Evolutionary conservation across 306 rosid species (phyloP).

Genomic region (Rosa rugosa): DNA sequence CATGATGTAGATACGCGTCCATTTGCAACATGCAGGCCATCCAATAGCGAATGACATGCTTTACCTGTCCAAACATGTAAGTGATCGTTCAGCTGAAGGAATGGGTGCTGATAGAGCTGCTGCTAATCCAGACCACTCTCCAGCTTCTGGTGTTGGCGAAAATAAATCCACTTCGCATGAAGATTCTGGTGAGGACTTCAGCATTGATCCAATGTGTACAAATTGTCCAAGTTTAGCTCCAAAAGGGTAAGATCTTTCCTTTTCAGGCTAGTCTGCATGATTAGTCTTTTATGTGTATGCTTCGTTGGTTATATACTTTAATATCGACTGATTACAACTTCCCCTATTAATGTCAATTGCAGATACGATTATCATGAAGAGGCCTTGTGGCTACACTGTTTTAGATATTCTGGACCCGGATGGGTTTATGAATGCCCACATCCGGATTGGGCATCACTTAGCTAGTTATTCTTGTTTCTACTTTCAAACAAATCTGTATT

Average conservation of each 20-base stretch:
- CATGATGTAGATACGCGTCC: constrained; percentile 77
- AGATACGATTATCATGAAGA: constrained; percentile 69
- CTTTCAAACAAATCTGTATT: background rate
- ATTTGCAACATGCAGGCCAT: constrained; percentile 71
- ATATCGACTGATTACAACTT: background rate
- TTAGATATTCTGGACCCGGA: constrained; percentile 72
- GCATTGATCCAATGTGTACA: constrained; percentile 81
- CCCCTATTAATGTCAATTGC: constrained; percentile 21
- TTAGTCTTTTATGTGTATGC: background rate
- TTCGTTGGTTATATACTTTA: background rate
- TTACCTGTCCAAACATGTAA: constrained; percentile 54
- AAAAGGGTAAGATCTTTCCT: constrained; percentile 53
- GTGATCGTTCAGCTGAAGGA: constrained; percentile 43
- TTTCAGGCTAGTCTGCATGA: background rate
- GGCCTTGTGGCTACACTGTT: constrained; percentile 80
- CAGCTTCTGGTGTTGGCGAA: constrained; percentile 30
- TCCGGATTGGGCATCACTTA: constrained; percentile 74
- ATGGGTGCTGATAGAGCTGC: constrained; percentile 63
- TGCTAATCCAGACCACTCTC: constrained; percentile 35
- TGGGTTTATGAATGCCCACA: constrained; percentile 82
- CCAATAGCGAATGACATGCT: constrained; percentile 85
- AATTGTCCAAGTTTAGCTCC: constrained; percentile 89
- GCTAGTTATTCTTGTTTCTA: constrained; percentile 17
- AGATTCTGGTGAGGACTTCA: constrained; percentile 48
- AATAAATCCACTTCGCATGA: constrained; percentile 32